These are phyloP conservation scores for Diaporthe destruens DNA, from an alignment of 2,329 filamentous ascomycete genomes.

Conservation along the genomic window DNA sequence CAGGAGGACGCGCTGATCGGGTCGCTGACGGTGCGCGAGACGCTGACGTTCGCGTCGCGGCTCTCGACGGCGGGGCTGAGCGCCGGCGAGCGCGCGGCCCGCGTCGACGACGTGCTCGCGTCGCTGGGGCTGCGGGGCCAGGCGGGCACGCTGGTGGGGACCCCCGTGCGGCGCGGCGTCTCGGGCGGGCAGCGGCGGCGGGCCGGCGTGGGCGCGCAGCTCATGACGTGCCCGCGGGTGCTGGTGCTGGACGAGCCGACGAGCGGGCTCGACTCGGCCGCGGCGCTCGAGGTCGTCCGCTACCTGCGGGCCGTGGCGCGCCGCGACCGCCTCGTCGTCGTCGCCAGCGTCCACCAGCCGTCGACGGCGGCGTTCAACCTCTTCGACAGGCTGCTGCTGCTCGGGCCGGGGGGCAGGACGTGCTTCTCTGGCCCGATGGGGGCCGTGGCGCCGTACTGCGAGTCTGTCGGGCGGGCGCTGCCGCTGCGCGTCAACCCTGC, in stretches of 20 bases:
- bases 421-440: constrained; percentile 79
- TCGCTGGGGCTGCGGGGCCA: constrained; percentile 81
- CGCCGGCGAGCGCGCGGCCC: constrained; percentile 68
- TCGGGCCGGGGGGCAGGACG: constrained; percentile 74
- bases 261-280: constrained; percentile 83
- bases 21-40: constrained; percentile 83
- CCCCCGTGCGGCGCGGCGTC: constrained; percentile 84
- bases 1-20: constrained; percentile 90
- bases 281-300: constrained; percentile 80
- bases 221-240: constrained; percentile 86
- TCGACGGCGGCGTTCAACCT: constrained; percentile 83
- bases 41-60: constrained; percentile 80
- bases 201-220: constrained; percentile 82
- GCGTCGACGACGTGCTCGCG: constrained; percentile 75
- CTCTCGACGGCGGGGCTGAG: constrained; percentile 64
- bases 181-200: constrained; percentile 88
- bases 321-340: constrained; percentile 79
- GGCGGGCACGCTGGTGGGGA: constrained; percentile 80
- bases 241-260: constrained; percentile 89
- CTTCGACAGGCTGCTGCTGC: constrained; percentile 82
- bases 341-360: constrained; percentile 88
- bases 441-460: constrained; percentile 73
- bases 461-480: constrained; percentile 69
- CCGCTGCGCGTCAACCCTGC: constrained; percentile 82
- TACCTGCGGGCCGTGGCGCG: constrained; percentile 77